Evolutionary conservation across 164 flowering plant species (phyloP).

Genomic region (Stephania cephalantha): DNA sequence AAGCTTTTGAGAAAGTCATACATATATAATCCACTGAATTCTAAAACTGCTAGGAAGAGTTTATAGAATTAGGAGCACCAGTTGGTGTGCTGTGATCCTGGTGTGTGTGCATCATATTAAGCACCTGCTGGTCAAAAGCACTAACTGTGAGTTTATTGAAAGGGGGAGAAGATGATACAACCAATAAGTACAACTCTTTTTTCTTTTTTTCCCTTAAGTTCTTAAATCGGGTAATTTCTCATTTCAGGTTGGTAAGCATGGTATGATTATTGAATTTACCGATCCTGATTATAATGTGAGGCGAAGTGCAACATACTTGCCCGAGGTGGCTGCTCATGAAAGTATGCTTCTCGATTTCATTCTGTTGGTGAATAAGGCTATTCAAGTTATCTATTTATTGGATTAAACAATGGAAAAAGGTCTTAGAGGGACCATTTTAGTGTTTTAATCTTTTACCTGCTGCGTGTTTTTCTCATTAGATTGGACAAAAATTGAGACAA

Average conservation of each 20-base stretch:
- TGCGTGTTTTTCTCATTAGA: constrained; percentile 27
- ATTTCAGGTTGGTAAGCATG: constrained; percentile 85
- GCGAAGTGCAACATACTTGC: constrained; percentile 94
- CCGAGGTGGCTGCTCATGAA: constrained; percentile 96
- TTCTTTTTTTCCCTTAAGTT: background rate
- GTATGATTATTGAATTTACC: constrained; percentile 90
- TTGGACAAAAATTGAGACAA: constrained; percentile 83
- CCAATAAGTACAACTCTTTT: background rate
- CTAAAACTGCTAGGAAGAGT: background rate
- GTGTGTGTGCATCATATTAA: background rate
- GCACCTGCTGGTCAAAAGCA: background rate
- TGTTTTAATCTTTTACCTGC: background rate
- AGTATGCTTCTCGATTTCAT: constrained; percentile 36
- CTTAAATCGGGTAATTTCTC: background rate
- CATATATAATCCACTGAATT: background rate
- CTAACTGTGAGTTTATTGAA: background rate
- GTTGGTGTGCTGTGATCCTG: background rate
- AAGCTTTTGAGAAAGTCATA: background rate
- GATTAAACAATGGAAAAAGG: too few relatives aligned
- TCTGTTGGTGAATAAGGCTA: too few relatives aligned
- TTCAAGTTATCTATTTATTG: too few relatives aligned
- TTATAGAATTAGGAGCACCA: background rate
- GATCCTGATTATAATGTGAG: constrained; percentile 71
- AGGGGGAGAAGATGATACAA: background rate
- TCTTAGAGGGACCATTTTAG: background rate